Percentiles rank a stretch among this genome's conserved stretches.
phyloP scores from a whole-genome alignment of 257 asterid genomes.

The Gentiana macrophylla region DNA sequence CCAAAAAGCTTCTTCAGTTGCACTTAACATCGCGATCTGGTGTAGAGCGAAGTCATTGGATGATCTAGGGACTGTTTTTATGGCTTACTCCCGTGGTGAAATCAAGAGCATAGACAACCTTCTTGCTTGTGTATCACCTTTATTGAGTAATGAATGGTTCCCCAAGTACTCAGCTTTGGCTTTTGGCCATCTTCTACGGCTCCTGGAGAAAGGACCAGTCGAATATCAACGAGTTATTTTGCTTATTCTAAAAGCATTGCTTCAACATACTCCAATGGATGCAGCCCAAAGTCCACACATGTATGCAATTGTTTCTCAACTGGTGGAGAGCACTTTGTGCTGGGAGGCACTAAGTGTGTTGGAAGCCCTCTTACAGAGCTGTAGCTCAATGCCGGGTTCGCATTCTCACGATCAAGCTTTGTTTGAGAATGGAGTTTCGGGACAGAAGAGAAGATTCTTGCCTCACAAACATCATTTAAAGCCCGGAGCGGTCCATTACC shows the following conservation, averaged over 20 bases:
- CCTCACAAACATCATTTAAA: slow-evolving; percentile 80
- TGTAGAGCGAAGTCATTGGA: slow-evolving; percentile 78
- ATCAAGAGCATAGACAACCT: slow-evolving; percentile 75
- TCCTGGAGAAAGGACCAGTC: slow-evolving; percentile 84
- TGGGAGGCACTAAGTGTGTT: slow-evolving; percentile 98
- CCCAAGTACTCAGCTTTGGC: slow-evolving; percentile 92
- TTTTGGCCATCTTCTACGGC: slow-evolving; percentile 82
- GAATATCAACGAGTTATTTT: slow-evolving; percentile 95
- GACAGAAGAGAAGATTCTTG: slow-evolving; percentile 66
- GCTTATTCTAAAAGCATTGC: slow-evolving; percentile 86
- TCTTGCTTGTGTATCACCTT: slow-evolving; percentile 85
- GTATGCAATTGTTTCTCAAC: slow-evolving; percentile 94
- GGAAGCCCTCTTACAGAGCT: slow-evolving; percentile 96
- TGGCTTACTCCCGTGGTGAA: slow-evolving; percentile 73
- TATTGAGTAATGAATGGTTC: slow-evolving; percentile 87
- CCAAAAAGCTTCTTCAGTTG: slow-evolving; percentile 78
- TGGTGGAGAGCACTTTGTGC: slow-evolving; percentile 92
- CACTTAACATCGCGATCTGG: slow-evolving; percentile 81
- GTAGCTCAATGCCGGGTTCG: slow-evolving; percentile 87
- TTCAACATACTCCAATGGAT: slow-evolving; percentile 95
- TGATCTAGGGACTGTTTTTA: slow-evolving; percentile 74
- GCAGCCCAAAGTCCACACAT: slow-evolving; percentile 96
- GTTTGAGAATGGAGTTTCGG: slow-evolving; percentile 60
- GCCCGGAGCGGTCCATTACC: slow-evolving; percentile 96
- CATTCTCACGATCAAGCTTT: slow-evolving; percentile 56